Evolutionary conservation across 208 protist genomes (phyloP).

Genomic region (Acanthamoeba divionensis): DNA sequence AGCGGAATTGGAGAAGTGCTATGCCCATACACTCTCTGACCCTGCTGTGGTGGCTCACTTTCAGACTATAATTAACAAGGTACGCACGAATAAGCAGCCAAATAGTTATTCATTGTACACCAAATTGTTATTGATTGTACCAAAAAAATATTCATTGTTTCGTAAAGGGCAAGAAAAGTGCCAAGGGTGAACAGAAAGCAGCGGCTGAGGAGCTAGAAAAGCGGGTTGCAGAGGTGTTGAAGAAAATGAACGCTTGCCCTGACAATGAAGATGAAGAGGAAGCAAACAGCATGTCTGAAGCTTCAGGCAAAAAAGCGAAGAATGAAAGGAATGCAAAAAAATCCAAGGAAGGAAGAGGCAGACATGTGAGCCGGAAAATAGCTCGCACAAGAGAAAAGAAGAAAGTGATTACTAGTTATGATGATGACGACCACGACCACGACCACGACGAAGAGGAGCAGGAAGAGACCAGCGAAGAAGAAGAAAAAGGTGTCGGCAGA

Average conservation of each 20-base stretch:
- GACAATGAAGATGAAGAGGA: background rate
- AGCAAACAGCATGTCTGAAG: background rate
- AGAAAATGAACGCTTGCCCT: background rate
- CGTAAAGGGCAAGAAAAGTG: background rate
- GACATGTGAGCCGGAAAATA: background rate
- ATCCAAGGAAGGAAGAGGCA: background rate
- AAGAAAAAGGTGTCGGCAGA: background rate
- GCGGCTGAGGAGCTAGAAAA: constrained; percentile 33
- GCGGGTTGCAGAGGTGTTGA: background rate
- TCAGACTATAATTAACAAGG: constrained; percentile 32
- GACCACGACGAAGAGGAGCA: background rate
- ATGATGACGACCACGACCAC: background rate
- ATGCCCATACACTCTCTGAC: constrained; percentile 63
- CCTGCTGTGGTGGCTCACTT: constrained; percentile 51
- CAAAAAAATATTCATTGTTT: background rate
- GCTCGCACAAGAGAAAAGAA: background rate
- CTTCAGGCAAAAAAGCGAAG: background rate
- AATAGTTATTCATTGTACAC: background rate
- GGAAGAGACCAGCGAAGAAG: background rate
- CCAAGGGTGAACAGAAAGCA: background rate
- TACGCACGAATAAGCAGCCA: background rate
- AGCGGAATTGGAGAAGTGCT: constrained; percentile 60
- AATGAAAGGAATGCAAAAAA: background rate
- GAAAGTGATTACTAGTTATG: background rate
- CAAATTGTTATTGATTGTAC: background rate